Evolutionary conservation across 176 grass and related monocot genomes (phyloP), one percentile per base, ranked within the genome.

Genomic region (Poa pratensis): DNA sequence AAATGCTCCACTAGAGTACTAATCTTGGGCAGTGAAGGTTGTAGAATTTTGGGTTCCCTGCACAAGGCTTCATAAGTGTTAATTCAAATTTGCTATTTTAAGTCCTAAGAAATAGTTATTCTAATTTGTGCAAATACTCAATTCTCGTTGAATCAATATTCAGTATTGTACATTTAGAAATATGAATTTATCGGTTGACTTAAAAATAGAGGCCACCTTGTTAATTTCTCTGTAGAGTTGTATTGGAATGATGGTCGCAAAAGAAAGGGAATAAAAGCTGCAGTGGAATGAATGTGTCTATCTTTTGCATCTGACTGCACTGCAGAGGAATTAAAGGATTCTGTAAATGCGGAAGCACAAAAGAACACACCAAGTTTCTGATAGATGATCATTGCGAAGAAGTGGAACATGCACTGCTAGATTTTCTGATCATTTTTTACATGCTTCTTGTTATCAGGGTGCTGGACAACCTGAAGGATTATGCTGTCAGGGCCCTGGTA

Each of bases 391-490:
- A 67, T 8, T 89, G 34, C 24, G 20, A 49, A 50, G 26, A 50
- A 68, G 39, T 42, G 50, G 27, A 73, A 30, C 34, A 54, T 66
- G 27, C 73, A 67, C 24, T 68, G 23, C 58, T 17, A 28, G 43
- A 52, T 82, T 72, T 58, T 50, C 80, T 80, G 30, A 76, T 46
- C 39, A 51, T 60, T 64, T 76, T 84, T 50, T 28, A 2, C 51
- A 15, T 76, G 28, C 51, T 84, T 90, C 12, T 83, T 87, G 32
- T 71, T 94, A 20, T 67, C 88, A 98, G 93, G 75, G 96, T 99
- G 64, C 84, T 99, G 83, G 93, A 94, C 84, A 96, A 99, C 89
- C 75, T 99, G 80, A 99, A 99, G 80, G 96, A 99, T 87, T 99
- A 99, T 69, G 90, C 91, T 68, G 91, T 99, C 16, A 89, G 93